phyloP scores from a whole-genome alignment of 352 stramenopile species.

The Pythium biforme region DNA sequence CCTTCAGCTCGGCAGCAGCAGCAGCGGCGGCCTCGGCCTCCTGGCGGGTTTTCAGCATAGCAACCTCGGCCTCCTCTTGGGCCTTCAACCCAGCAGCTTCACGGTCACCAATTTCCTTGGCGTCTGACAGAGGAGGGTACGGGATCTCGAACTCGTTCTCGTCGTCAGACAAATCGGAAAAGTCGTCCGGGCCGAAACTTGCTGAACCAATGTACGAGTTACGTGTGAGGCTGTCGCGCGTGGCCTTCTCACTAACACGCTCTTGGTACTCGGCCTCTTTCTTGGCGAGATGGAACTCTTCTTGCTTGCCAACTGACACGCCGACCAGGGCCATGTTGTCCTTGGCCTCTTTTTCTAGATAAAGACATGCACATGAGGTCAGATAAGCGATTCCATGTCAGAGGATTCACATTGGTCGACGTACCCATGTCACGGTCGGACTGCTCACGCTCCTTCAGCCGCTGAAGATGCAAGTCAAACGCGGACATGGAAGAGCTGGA shows the following conservation, averaged over 20 bases:
- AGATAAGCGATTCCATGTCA: not conserved
- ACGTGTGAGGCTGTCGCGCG: slow-evolving; percentile 20
- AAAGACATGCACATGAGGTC: not conserved
- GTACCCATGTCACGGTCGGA: slow-evolving; percentile 22
- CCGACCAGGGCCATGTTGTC: slow-evolving; percentile 25
- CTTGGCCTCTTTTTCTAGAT: slow-evolving; percentile 23
- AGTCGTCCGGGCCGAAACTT: slow-evolving; percentile 19
- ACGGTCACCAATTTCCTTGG: slow-evolving; percentile 3
- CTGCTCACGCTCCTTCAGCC: slow-evolving; percentile 21
- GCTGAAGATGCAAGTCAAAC: slow-evolving; percentile 22
- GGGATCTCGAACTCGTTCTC: slow-evolving; percentile 14
- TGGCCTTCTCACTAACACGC: slow-evolving; percentile 25
- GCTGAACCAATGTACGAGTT: slow-evolving; percentile 22
- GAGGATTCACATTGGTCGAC: not conserved
- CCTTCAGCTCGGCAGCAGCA: not conserved
- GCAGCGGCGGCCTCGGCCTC: slow-evolving; percentile 7
- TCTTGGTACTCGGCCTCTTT: slow-evolving; percentile 22
- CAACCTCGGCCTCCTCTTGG: not conserved
- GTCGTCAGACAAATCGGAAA: slow-evolving; percentile 19
- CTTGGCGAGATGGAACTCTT: slow-evolving; percentile 20
- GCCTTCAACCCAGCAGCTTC: not conserved
- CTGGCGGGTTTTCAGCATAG: not conserved
- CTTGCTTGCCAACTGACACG: slow-evolving; percentile 21
- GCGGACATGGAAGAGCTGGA: slow-evolving; percentile 18
- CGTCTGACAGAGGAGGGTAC: slow-evolving; percentile 20